Evolutionary conservation across 441 rosid genomes (phyloP), one percentile per base, ranked within the genome.

Genomic region (Biscutella laevigata): DNA sequence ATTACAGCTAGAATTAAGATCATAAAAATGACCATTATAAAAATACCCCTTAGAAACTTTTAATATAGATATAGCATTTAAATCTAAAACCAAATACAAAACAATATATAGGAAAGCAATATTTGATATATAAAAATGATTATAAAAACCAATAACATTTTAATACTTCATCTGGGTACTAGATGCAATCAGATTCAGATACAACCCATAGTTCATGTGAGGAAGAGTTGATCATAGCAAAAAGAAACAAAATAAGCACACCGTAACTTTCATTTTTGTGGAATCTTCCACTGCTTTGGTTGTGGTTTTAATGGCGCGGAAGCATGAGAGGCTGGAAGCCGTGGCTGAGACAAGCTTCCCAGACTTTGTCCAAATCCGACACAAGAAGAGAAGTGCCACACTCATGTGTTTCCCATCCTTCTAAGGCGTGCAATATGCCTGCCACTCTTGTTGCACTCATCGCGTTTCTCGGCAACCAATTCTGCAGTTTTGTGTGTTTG

Each of bases 401-500:
- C 64, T 81, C 84, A 30, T 78, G 64, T 40, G 22, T 30, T 16
- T 56, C 49, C 78, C 81, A 81, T 22, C 69, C 82, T 64, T 81
- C 84, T 7, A 77, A 41, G 26, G 71, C 78, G 36, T 78, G 84
- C 20, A 81, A 26, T 53, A 81, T 72, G 15, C 81, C 83, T 0
- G 78, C 79, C 44, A 74, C 68, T 32, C 82, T 74, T 62, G 74
- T 64, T 10, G 78, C 80, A 61, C 82, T 79, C 74, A 76, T 68
- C 20, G 68, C 79, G 42, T 65, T 75, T 38, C 77, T 73, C 15
- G 71, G 76, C 62, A 81, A 26, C 81, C 82, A 78, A 25, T 78
- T 74, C 84, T 80, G 79, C 39, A 12, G n/a, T n/a, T n/a, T n/a
- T n/a, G n/a, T 20, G 10, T 11, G 38, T 42, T 9, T 34, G 36